Evolutionary conservation across 176 grass and related monocot genomes (phyloP), one percentile per base, ranked within the genome.

Genomic region (Aechmea fasciata): DNA sequence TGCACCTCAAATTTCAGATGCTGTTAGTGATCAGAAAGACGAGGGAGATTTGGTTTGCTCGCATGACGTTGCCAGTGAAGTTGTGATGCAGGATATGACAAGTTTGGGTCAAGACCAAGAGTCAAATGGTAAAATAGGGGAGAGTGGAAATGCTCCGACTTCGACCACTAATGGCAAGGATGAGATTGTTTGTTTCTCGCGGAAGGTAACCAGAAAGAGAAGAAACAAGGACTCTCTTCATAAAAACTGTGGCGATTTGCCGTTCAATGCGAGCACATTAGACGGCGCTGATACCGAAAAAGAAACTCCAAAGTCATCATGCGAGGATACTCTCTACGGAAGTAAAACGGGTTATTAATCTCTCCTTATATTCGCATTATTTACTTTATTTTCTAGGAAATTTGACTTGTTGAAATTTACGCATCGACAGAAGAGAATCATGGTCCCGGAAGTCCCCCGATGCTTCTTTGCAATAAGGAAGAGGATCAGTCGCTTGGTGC

Each of bases 311-410:
- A 15, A 22, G 48, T 1, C 59, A 0, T 11, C 50, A 48, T 41
- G 12, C 11, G 19, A 69, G 1, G 10, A 19, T 25, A 80, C 15
- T 51, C 69, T 65, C 49, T 25, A 13, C 69, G 50, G 11, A 73
- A 18, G 53, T 18, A 76, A 73, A 52, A 26, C 64, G 79, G 73
- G 85, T 79, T 2, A 33, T 48, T 75, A 47, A 29, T 10, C 17
- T 51, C 14, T 13, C n/a, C n/a, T 53, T 72, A 64, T 19, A 47
- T 66, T 28, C n/a, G 9, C 11, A 17, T 48, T 12, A 7, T 15
- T 29, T 66, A 41, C 33, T n/a, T 66, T 41, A 41, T 48, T 48
- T 66, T 66, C 26, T 66, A 66, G 29, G 64, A 66, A 66, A 9
- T 66, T 66, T 66, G 25, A 15, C 64, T 48, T 48, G 15, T 66